phyloP scores from a whole-genome alignment of 2,329 filamentous ascomycete species.

The Colletotrichum sp. region DNA sequence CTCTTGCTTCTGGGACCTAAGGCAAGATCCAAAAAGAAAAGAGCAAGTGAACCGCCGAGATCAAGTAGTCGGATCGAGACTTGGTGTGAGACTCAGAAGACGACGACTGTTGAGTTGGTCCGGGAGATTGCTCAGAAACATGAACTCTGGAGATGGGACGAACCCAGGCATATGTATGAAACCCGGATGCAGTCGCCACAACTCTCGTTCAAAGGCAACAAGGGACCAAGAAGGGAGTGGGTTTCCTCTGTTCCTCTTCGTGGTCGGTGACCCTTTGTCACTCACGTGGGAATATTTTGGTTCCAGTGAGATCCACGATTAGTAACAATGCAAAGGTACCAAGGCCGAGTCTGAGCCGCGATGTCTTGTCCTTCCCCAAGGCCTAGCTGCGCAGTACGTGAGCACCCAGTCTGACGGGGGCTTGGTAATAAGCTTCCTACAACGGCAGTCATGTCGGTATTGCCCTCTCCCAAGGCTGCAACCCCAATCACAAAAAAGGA shows the following conservation, averaged over 20 bases:
- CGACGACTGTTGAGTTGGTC: background rate
- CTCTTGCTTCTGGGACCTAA: background rate
- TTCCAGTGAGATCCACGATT: background rate
- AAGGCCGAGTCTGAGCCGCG: background rate
- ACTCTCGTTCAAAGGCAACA: background rate
- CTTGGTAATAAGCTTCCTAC: conserved; percentile 17
- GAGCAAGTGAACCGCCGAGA: background rate
- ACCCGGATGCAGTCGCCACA: background rate
- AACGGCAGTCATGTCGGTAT: conserved; percentile 6
- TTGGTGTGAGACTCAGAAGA: background rate
- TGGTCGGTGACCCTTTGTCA: background rate
- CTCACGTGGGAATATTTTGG: background rate
- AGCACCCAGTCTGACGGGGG: background rate
- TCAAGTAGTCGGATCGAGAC: background rate
- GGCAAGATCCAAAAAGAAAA: background rate
- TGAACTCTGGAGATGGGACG: background rate
- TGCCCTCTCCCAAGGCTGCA: background rate
- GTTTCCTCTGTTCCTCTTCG: background rate
- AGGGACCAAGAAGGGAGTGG: background rate
- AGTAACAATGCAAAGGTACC: background rate
- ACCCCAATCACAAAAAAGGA: background rate
- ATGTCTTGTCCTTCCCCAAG: background rate
- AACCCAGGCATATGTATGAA: conserved; percentile 13
- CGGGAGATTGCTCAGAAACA: background rate
- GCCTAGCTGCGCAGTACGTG: background rate